Base-by-base conservation (phyloP, 2,329 filamentous ascomycete genomes). In the Fusarium longipes region DNA sequence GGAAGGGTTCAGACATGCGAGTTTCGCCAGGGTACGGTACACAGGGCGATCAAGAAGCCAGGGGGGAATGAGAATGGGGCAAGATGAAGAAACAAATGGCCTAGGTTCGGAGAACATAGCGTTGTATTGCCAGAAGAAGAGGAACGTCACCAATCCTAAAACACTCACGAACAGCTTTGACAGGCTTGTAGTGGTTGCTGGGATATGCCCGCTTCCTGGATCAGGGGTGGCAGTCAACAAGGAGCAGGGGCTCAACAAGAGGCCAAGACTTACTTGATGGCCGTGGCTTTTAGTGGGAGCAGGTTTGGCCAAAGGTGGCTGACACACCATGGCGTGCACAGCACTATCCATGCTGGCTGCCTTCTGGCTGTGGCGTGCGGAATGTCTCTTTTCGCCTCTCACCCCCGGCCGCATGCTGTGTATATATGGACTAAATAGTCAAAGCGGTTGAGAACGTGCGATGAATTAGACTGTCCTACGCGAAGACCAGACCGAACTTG, bases 31-130 rank as follows among this genome's bases (percentile, higher is more conserved):
- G 71, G 71, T 70, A 70, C 63, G 70, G 71, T 70, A 70, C 63
- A 67, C 64, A 48, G 68, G 74, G 67, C 72, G 74, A 75, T 75
- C 74, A 74, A 64, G 56, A 62, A 70, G 57, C 65, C 69, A 72
- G 69, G 72, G 66, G n/a, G 65, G 63, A 60, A 57, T 59, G 42
- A 62, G 48, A 55, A 65, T 47, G 61, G 56, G 68, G 54, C 59
- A 65, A 73, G 63, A 63, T 72, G 71, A 72, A 70, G 70, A 73
- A 73, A 72, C 69, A 73, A 71, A 71, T 66, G 52, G 61, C 49
- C 68, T 65, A 58, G 60, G 70, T 65, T 47, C 59, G 63, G 63
- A 62, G 65, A 58, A 70, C 57, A 51, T 62, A 58, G 65, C 56
- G 51, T 69, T 42, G 64, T 65, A 70, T 70, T 57, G 54, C 70